Base-by-base conservation (phyloP, 352 stramenopile genomes). In the Phytophthora fragariaefolia region DNA sequence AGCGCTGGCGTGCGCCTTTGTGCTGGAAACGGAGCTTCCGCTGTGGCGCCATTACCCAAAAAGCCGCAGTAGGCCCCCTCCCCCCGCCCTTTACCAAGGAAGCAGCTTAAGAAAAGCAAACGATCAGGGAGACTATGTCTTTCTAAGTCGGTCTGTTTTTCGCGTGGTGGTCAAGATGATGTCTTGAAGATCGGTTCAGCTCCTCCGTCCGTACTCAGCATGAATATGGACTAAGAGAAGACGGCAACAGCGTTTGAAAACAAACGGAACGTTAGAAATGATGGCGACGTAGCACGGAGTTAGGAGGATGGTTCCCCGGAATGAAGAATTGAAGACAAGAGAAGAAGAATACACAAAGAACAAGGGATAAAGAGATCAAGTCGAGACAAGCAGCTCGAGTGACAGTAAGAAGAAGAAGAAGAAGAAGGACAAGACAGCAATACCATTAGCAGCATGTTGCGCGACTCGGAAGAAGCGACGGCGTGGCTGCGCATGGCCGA, bases 71-170 rank as follows among this genome's bases (percentile, higher is more conserved):
- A 74, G 78, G 80, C 80, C 80, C 83, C 79, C 77, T 67, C 77
- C 82, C 80, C 64, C 68, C 66, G 26, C 67, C 71, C 64, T 71
- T 69, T 76, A 76, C 59, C 80, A 75, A 86, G 75, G 73, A 82
- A 80, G 82, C 83, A 90, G 77, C 69, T 84, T 60, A 77, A 82
- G 79, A 83, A 85, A 77, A 90, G 82, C 74, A 90, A 79, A 77
- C 78, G 55, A 85, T 80, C 64, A 82, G 81, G 81, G 77, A 91
- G 83, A 90, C 84, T 76, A 93, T 93, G 84, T 90, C 84, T 93
- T 93, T 93, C 84, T 93, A 93, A 93, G 82, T 91, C 86, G 84
- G 82, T 83, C 65, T 78, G 70, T 78, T 80, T 89, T 82, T 87
- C 79, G 59, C 79, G 71, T 83, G 80, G 69, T 71, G 75, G 82